Evolutionary conservation across 2,329 filamentous ascomycete genomes (phyloP).

Genomic region (Keithomyces neogunnii): DNA sequence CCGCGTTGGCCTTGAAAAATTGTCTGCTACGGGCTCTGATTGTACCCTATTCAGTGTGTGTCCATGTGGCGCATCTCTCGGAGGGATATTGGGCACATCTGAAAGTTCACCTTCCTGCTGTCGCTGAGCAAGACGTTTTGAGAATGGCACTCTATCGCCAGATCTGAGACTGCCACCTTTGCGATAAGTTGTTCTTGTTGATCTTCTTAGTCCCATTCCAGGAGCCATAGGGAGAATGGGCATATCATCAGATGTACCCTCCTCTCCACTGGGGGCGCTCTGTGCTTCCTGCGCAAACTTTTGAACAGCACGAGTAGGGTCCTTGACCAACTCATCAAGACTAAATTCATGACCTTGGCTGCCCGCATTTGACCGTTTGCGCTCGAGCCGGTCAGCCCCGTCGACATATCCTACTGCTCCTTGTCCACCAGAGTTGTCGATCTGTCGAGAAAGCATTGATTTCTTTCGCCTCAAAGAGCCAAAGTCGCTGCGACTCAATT

Average conservation of each 20-base stretch:
- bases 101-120: slow-evolving; percentile 48
- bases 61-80: slow-evolving; percentile 37
- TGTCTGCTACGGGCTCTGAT: slow-evolving; percentile 59
- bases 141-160: slow-evolving; percentile 66
- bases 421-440: slow-evolving; percentile 60
- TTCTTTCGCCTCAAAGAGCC: slow-evolving; percentile 72
- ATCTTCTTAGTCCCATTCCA: slow-evolving; percentile 75
- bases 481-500: slow-evolving; percentile 43
- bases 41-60: slow-evolving; percentile 53
- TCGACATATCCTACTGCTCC: slow-evolving; percentile 63
- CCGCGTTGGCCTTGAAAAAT: slow-evolving; percentile 51
- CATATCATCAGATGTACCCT: slow-evolving; percentile 57
- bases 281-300: slow-evolving; percentile 54
- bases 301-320: slow-evolving; percentile 64
- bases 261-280: slow-evolving; percentile 31
- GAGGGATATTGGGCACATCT: slow-evolving; percentile 20
- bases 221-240: slow-evolving; percentile 76
- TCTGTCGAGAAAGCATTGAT: slow-evolving; percentile 89
- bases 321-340: slow-evolving; percentile 74
- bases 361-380: slow-evolving; percentile 56
- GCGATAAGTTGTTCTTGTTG: slow-evolving; percentile 85
- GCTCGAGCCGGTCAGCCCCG: slow-evolving; percentile 70
- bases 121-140: slow-evolving; percentile 59
- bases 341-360: slow-evolving; percentile 53
- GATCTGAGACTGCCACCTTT: slow-evolving; percentile 76